Conservation (phyloP, 1,284 basidiomycete genomes). For the Moniliophthora roreri region DNA sequence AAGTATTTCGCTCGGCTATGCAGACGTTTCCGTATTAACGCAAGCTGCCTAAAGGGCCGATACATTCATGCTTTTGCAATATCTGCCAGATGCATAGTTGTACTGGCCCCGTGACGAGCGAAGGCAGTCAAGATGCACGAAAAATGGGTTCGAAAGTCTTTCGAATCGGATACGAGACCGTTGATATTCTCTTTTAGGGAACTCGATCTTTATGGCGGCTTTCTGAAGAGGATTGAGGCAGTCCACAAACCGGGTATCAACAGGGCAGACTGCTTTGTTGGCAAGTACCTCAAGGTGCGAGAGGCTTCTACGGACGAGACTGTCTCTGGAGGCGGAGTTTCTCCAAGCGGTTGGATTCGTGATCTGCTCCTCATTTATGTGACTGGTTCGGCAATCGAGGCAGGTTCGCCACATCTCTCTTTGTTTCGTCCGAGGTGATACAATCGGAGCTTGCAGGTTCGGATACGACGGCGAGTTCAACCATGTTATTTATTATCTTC, state of each 20-base stretch:
- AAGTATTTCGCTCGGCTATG: not conserved
- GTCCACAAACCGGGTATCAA: constrained; percentile 1
- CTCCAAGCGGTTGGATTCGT: constrained; percentile 18
- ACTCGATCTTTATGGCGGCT: not conserved
- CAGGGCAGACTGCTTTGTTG: not conserved
- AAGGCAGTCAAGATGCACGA: constrained; percentile 15
- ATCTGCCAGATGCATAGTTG: not conserved
- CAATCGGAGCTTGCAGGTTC: constrained; percentile 1
- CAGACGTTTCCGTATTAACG: not conserved
- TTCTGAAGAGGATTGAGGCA: constrained; percentile 4
- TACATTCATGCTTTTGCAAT: not conserved
- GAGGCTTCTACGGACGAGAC: constrained; percentile 9
- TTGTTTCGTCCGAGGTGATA: too few species aligned
- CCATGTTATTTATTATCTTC: not conserved
- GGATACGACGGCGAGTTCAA: constrained; percentile 10
- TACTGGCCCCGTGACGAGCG: not conserved
- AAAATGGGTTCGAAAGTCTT: constrained; percentile 2
- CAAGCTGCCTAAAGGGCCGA: not conserved
- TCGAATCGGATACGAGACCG: too few species aligned
- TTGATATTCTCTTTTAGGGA: constrained; percentile 1
- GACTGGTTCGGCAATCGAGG: constrained; percentile 2
- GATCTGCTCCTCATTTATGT: constrained; percentile 21
- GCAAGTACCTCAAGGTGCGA: constrained; percentile 15
- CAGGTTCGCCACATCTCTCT: not conserved
- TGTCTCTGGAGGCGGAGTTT: constrained; percentile 16